A percentile compares a stretch with the other conserved stretches of the same genome.
phyloP scores from a whole-genome alignment of 345 rosid species.

The Citrus maxima region DNA sequence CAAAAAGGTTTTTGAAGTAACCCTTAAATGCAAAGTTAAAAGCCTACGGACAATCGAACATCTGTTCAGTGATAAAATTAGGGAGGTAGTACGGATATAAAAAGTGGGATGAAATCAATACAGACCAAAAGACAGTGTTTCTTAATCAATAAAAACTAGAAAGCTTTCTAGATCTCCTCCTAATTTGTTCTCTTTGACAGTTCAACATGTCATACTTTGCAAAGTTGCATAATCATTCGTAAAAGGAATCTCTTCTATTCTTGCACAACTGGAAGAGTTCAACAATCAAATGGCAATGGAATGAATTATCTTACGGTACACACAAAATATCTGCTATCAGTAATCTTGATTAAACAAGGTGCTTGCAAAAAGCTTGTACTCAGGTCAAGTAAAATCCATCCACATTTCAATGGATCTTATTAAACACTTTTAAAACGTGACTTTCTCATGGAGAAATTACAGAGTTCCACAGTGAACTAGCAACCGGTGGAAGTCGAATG shows the following conservation, averaged over 20 bases:
- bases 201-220: background rate
- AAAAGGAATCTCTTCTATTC: background rate
- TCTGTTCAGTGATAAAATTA: constrained; percentile 51
- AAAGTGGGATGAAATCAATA: background rate
- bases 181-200: background rate
- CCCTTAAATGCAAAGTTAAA: constrained; percentile 97
- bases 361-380: background rate
- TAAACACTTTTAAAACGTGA: background rate
- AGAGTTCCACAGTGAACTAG: background rate
- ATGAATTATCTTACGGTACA: too few species aligned
- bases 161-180: background rate
- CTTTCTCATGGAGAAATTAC: background rate
- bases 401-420: background rate
- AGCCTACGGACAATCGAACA: constrained; percentile 72
- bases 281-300: background rate
- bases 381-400: background rate
- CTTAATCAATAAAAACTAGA: background rate
- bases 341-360: background rate
- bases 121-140: background rate
- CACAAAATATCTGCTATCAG: background rate
- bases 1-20: constrained; percentile 76
- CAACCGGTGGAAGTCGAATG: background rate
- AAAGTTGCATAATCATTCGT: background rate
- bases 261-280: background rate
- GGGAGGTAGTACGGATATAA: constrained; percentile 9